These are phyloP conservation scores for Xylaria sp. DNA, from an alignment of 2,329 filamentous ascomycete genomes.

Conservation along the genomic window DNA sequence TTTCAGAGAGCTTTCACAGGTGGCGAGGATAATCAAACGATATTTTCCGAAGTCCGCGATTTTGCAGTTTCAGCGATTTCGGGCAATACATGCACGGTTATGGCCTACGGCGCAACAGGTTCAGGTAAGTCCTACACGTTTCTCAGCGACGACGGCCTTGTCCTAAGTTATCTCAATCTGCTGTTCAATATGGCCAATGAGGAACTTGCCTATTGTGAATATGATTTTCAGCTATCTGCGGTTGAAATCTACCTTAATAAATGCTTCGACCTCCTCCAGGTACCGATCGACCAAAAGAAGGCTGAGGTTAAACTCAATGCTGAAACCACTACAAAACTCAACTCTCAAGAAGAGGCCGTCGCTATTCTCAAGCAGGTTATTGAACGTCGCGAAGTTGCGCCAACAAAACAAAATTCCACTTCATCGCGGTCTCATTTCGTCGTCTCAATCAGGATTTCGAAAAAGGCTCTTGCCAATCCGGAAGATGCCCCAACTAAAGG, in stretches of 20 bases:
- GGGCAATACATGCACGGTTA: constrained; percentile 95
- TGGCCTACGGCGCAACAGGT: constrained; percentile 96
- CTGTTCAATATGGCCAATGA: constrained; percentile 82
- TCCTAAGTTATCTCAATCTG: constrained; percentile 26
- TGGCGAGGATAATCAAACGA: constrained; percentile 73
- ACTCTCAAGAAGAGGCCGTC: constrained; percentile 66
- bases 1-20: constrained; percentile 92
- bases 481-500: constrained; percentile 87
- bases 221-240: constrained; percentile 89
- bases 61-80: constrained; percentile 90
- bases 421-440: constrained; percentile 95
- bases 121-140: constrained; percentile 89
- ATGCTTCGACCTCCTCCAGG: constrained; percentile 77
- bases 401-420: constrained; percentile 90
- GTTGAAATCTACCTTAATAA: constrained; percentile 99
- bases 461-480: constrained; percentile 51
- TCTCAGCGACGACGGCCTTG: constrained; percentile 84
- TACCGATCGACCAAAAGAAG: constrained; percentile 71
- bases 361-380: constrained; percentile 75
- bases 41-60: constrained; percentile 93
- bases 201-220: constrained; percentile 77
- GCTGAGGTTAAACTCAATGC: constrained; percentile 77
- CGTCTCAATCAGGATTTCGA: constrained; percentile 59
- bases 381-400: constrained; percentile 83
- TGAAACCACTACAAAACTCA: constrained; percentile 52